Base-by-base conservation (phyloP, 805 yeast genomes). In the Candida schatavii region DNA sequence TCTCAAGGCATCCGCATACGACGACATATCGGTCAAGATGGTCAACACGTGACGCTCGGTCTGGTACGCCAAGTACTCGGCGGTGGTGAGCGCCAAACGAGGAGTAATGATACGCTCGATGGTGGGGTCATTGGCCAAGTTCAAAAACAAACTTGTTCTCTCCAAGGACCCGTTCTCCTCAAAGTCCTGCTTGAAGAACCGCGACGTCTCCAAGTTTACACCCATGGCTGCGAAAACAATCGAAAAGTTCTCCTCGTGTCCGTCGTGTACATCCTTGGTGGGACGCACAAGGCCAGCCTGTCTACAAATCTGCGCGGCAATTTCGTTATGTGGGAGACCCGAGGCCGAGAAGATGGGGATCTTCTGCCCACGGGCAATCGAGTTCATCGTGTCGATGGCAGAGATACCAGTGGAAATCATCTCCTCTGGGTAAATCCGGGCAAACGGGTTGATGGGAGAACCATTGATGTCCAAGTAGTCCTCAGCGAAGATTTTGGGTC, bases 201-300 rank as follows among this genome's bases (percentile, higher is more conserved):
- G 81, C 22, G 98, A 88, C 26, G 99, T 93, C 72, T 95, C 99
- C 72, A 93, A 80, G 66, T 95, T 93, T 54, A 91, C 99, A 80
- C 99, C 99, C 99, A 95, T 93, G 45, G 99, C 99, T 31, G 98
- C 99, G 61, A 93, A 93, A 29, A 93, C 99, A 70, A 93, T 95
- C 41, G 97, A 88, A 86, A 93, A 93, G 70, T 93, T 93, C 58
- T 93, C 99, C 72, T 93, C 99, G 69, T 93, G 99, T 60, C 99
- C 99, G 69, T 93, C 99, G 66, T 93, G 98, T 45, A 93, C 98
- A 66, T 91, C 99, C 74, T 93, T 93, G 30, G 99, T 95, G 59
- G 99, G 99, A 74, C 98, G 86, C 40, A 95, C 99, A 63, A 93
- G 78, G 55, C 98, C 97, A 31, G 99, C 99, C 75, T 93, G 99